Evolutionary conservation across 495 filamentous ascomycete genomes (phyloP), one percentile per base, ranked within the genome.

Genomic region (Apiosordaria backusii): DNA sequence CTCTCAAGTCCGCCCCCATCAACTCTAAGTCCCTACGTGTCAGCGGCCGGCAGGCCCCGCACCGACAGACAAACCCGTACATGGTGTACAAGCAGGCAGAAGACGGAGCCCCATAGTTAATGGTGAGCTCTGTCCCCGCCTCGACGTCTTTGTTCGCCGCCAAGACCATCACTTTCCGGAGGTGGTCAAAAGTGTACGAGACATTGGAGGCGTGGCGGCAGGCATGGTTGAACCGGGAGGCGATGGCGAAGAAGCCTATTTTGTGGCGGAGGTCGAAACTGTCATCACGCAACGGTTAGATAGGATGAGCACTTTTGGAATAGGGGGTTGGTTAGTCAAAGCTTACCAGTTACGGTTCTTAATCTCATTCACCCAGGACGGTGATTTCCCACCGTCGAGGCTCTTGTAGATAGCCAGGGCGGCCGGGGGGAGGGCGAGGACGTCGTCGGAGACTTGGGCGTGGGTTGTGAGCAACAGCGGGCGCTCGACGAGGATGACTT

Each of bases 51-150:
- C 74, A 76, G 9, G 58, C 67, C 18, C 71, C 71, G 59, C 74
- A 76, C 4, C 54, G 29, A 53, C 74, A 76, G 0, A 64, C 53
- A 58, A 76, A 76, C 0, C 74, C 74, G 58, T 72, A 76, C 53
- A 65, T 60, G 10, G 40, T n/a, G 35, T 72, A 75, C 0, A 76
- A 63, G 23, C 50, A 27, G 4, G 4, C 1, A 0, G 71, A 68
- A 0, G 65, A 18, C 15, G 40, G 29, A 45, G 35, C 35, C 9
- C 74, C 74, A 45, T 76, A 76, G n/a, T 65, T 60, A 5, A 76
- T 71, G 21, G 67, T 69, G 3, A 76, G 63, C 62, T 76, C 74
- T 1, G 55, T 60, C 1, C 71, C 73, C 1, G 65, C 67, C 5
- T 59, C 19, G 52, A 55, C 21, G 4, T 19, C 22, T n/a, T 18